These are phyloP conservation scores for Suillus subaureus DNA, from an alignment of 768 basidiomycete genomes.

Conservation along the genomic window DNA sequence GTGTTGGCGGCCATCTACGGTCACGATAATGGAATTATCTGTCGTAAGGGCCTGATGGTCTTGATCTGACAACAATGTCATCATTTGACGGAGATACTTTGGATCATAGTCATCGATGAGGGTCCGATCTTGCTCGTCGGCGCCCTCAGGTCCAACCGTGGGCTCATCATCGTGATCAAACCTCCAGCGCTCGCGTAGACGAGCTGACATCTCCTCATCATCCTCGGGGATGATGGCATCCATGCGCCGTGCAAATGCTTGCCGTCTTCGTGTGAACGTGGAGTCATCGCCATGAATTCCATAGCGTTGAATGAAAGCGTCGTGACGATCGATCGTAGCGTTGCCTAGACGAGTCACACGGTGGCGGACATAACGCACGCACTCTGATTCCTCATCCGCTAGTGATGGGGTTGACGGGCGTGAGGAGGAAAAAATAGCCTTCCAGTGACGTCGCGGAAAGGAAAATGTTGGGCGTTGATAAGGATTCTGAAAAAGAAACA, in stretches of 20 bases:
- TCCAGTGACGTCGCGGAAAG: slow-evolving; percentile 67
- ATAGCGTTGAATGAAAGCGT: slow-evolving; percentile 29
- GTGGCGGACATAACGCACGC: slow-evolving; percentile 51
- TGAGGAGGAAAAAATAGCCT: slow-evolving; percentile 50
- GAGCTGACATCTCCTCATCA: slow-evolving; percentile 43
- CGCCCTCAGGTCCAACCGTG: slow-evolving; percentile 53
- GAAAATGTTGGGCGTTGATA: slow-evolving; percentile 68
- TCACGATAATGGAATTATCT: too few species aligned
- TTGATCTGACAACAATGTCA: too few species aligned
- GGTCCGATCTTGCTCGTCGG: slow-evolving; percentile 67
- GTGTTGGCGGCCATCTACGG: too few species aligned
- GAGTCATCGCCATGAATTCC: slow-evolving; percentile 21
- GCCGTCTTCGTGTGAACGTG: slow-evolving; percentile 10
- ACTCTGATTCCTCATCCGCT: slow-evolving; percentile 23
- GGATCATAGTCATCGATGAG: slow-evolving; percentile 71
- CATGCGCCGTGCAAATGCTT: slow-evolving; percentile 29
- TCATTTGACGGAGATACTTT: neutral
- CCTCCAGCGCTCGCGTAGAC: slow-evolving; percentile 62
- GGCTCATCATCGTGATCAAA: slow-evolving; percentile 70
- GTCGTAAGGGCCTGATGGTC: too few species aligned
- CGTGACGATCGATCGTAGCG: slow-evolving; percentile 71
- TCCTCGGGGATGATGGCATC: slow-evolving; percentile 27
- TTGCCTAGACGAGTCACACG: slow-evolving; percentile 86
- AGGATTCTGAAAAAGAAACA: slow-evolving; percentile 49
- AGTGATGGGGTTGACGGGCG: slow-evolving; percentile 30